Evolutionary conservation across 257 asterid genomes (phyloP), one percentile per base, ranked within the genome.

Genomic region (Apocynum venetum): DNA sequence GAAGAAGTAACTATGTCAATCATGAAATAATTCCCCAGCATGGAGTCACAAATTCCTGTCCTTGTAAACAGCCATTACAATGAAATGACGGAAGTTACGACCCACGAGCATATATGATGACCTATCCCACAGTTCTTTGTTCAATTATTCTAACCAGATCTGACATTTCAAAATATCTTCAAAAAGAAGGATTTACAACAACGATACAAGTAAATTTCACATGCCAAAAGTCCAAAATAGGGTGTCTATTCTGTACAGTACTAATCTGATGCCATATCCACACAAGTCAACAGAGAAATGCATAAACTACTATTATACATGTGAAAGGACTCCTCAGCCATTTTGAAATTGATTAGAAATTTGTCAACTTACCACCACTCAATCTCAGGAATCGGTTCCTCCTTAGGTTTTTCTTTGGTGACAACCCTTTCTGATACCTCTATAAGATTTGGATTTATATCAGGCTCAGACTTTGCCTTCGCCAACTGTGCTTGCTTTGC

Each of bases 401-500:
- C 99, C 89, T 87, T 92, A 57, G 84, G 88, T 79, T 90, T 96
- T 82, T 91, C 98, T 79, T 92, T 93, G 78, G 87, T 79, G 73
- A 88, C 72, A 73, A 93, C 88, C 83, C 99, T 89, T 86, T 96
- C 97, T 38, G 97, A 91, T 41, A 96, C 90, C 84, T 96, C 97
- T 43, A 96, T 93, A 77, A 91, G 86, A 87, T 96, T 96, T 72
- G 99, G 99, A 84, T 96, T 96, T 80, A 93, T 90, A 86, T 88
- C 98, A 56, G 91, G 96, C 87, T 90, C 99, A 40, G 95, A 86
- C 88, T 88, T 91, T 78, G 96, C 97, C 89, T 85, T 96, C 19
- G 97, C 97, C 85, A 93, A 83, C 85, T 96, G 99, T 13, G 90
- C 93, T 88, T 93, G 98, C 87, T 96, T 96, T 76, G 87, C 86